Evolutionary conservation across 768 basidiomycete genomes (phyloP).

Genomic region (Auriscalpium orientale): DNA sequence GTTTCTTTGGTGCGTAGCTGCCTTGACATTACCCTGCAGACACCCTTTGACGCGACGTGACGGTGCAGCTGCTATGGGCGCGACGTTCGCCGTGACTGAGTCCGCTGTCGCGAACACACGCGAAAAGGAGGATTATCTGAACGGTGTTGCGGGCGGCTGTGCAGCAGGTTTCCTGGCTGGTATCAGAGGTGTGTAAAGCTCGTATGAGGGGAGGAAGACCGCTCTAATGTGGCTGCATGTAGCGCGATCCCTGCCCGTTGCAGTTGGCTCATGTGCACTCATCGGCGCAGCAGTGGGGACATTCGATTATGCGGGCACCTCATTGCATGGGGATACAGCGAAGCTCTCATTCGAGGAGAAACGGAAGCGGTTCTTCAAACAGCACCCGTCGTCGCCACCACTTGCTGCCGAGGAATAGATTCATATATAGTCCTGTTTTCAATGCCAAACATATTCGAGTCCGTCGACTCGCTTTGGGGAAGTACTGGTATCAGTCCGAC

Average conservation of each 20-base stretch:
- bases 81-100: slow-evolving; percentile 79
- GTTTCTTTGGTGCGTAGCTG: slow-evolving; percentile 68
- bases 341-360: slow-evolving; percentile 53
- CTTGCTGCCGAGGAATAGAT: slow-evolving; percentile 27
- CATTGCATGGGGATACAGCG: slow-evolving; percentile 37
- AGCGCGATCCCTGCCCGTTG: slow-evolving; percentile 83
- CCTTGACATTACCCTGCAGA: background rate
- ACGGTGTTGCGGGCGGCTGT: slow-evolving; percentile 82
- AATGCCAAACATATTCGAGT: too few species aligned
- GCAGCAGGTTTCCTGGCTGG: slow-evolving; percentile 92
- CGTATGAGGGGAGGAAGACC: background rate
- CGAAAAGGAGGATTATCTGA: slow-evolving; percentile 69
- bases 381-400: slow-evolving; percentile 38
- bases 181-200: slow-evolving; percentile 52
- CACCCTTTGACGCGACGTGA: background rate
- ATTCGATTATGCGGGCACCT: slow-evolving; percentile 70
- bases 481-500: too few species aligned
- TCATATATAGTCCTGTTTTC: slow-evolving; percentile 3
- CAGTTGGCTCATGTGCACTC: slow-evolving; percentile 68
- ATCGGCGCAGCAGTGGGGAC: slow-evolving; percentile 76
- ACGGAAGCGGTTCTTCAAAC: slow-evolving; percentile 80
- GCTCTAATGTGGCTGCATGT: slow-evolving; percentile 13
- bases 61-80: slow-evolving; percentile 76
- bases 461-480: too few species aligned
- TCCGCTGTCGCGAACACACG: slow-evolving; percentile 74